Percentiles rank a stretch among this genome's conserved stretches.
phyloP scores from a whole-genome alignment of 768 basidiomycete species.

The Holtermanniella nyarrowii region DNA sequence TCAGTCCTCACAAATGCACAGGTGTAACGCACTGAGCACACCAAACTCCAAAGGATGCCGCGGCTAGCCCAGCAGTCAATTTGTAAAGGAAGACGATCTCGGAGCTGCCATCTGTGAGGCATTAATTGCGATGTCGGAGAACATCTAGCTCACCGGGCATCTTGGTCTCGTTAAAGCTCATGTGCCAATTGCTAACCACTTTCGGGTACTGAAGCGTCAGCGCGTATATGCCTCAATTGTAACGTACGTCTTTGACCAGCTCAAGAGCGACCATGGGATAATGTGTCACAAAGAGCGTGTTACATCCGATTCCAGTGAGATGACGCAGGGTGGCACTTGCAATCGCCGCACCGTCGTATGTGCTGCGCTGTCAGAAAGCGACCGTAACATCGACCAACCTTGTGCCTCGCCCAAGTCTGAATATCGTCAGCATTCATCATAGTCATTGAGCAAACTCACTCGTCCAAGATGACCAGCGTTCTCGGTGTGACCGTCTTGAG shows the following conservation, averaged over 20 bases:
- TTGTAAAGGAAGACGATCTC: constrained; percentile 81
- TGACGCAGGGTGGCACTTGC: constrained; percentile 36
- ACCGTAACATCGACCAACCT: constrained; percentile 8
- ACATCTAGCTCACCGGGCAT: constrained; percentile 43
- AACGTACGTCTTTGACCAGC: constrained; percentile 28
- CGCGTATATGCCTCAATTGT: neutral
- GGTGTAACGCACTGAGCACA: constrained; percentile 49
- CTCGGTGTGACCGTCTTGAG: constrained; percentile 60
- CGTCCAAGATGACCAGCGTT: constrained; percentile 80
- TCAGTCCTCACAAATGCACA: neutral
- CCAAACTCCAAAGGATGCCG: constrained; percentile 81
- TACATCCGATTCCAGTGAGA: constrained; percentile 29
- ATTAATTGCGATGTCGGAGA: neutral
- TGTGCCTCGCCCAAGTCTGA: constrained; percentile 35
- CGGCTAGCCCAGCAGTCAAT: constrained; percentile 60
- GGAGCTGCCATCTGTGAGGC: constrained; percentile 51
- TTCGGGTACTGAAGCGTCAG: constrained; percentile 23
- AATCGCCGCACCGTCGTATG: constrained; percentile 63
- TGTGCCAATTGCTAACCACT: constrained; percentile 60
- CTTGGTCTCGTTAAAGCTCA: constrained; percentile 65
- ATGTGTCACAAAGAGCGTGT: constrained; percentile 78
- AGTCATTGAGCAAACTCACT: constrained; percentile 29
- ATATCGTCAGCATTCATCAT: neutral
- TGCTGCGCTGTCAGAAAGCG: constrained; percentile 52
- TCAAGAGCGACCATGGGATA: constrained; percentile 66